Percentiles rank a stretch among this genome's conserved stretches.
Evolutionary conservation across 257 asterid species (phyloP).

Genomic region (Fraxinus anomala): DNA sequence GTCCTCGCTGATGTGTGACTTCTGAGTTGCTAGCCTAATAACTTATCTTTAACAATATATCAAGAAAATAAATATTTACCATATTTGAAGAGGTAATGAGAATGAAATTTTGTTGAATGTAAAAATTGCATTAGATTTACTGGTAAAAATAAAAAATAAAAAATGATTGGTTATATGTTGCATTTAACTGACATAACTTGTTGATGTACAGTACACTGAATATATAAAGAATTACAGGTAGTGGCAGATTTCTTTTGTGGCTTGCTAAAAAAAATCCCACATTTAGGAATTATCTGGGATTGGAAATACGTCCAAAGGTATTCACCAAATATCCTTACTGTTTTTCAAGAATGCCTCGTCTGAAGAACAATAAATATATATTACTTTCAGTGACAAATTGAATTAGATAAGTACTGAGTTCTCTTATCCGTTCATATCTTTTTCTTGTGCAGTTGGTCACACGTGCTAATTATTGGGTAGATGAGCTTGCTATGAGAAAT

Average conservation of each 20-base stretch:
- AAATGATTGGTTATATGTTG: not conserved
- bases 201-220: constrained; percentile 1
- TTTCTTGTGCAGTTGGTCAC: constrained; percentile 65
- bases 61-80: not conserved
- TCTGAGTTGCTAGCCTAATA: not conserved
- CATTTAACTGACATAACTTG: not conserved
- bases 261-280: constrained; percentile 61
- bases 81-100: not conserved
- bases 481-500: constrained; percentile 67
- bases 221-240: constrained; percentile 53
- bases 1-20: not conserved
- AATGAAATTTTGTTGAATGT: not conserved
- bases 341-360: constrained; percentile 11
- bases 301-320: constrained; percentile 94
- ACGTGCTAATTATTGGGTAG: constrained; percentile 81
- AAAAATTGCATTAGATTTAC: not conserved
- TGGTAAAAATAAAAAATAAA: not conserved
- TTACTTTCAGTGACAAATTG: constrained; percentile 20
- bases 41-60: not conserved
- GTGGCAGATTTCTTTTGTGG: constrained; percentile 91
- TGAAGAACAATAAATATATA: constrained; percentile 7
- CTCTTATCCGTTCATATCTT: constrained; percentile 21
- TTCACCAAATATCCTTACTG: constrained; percentile 24
- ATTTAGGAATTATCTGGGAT: constrained; percentile 72
- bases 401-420: constrained; percentile 24